Conservation (phyloP, 2,329 filamentous ascomycete genomes). For the Neonectria punicea region DNA sequence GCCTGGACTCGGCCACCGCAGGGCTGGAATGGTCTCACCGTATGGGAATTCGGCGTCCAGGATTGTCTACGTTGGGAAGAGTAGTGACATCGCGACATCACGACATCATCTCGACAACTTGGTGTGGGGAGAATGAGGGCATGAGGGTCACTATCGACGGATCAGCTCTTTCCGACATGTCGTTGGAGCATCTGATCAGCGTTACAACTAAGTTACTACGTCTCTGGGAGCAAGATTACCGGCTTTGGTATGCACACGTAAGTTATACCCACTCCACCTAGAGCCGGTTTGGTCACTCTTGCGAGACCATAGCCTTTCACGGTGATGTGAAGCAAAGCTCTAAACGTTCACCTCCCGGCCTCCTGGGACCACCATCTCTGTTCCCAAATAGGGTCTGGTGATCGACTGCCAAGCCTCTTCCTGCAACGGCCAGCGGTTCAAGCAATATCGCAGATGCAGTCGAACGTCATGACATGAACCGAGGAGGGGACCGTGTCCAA, state of each 20-base stretch:
- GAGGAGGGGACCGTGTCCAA: background rate
- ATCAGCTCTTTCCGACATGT: background rate
- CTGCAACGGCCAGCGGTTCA: background rate
- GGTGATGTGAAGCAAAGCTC: background rate
- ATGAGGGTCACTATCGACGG: background rate
- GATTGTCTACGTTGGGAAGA: background rate
- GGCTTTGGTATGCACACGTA: background rate
- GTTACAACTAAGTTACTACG: background rate
- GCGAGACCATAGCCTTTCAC: background rate
- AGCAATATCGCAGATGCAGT: background rate
- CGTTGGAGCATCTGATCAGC: constrained; percentile 6
- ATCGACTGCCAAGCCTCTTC: background rate
- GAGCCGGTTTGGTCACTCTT: background rate
- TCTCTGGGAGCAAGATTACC: background rate
- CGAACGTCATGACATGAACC: background rate
- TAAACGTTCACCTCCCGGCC: background rate
- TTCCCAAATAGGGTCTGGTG: background rate
- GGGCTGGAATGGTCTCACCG: background rate
- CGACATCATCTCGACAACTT: background rate
- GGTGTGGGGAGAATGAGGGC: too few species aligned
- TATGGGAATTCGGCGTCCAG: background rate
- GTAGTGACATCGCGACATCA: background rate
- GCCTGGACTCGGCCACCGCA: background rate
- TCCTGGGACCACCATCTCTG: background rate
- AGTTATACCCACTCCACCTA: background rate